Conservation (phyloP, 257 asterid species). For the Catharanthus roseus region DNA sequence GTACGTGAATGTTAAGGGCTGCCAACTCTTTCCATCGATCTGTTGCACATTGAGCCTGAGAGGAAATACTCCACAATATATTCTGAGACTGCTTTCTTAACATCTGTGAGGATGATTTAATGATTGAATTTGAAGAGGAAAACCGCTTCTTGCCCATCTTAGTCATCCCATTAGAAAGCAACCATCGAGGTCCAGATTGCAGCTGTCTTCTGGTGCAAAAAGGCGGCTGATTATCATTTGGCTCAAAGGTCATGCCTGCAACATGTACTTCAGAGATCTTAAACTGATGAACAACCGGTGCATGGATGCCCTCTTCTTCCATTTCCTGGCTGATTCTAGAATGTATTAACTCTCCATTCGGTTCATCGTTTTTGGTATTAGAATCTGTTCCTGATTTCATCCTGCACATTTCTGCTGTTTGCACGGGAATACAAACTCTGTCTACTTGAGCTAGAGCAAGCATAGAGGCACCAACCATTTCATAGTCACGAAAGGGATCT, state of each 20-base stretch:
- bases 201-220: conserved; percentile 47
- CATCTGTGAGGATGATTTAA: conserved; percentile 30
- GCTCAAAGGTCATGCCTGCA: conserved; percentile 46
- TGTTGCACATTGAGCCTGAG: conserved; percentile 33
- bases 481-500: conserved; percentile 65
- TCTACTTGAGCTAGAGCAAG: conserved; percentile 56
- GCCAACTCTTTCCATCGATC: conserved; percentile 43
- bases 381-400: conserved; percentile 15
- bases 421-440: conserved; percentile 25
- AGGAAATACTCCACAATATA: conserved; percentile 68
- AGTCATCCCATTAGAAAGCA: conserved; percentile 63
- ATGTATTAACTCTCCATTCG: conserved; percentile 13
- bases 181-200: conserved; percentile 71
- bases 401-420: conserved; percentile 5
- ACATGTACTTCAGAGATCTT: conserved; percentile 50
- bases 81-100: conserved; percentile 28
- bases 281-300: conserved; percentile 29
- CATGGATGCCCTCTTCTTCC: conserved; percentile 7
- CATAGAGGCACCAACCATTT: conserved; percentile 65
- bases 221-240: conserved; percentile 28
- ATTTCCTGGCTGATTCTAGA: conserved; percentile 20
- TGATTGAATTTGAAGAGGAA: conserved; percentile 35
- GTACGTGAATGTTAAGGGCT: conserved; percentile 48
- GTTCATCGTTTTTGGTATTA: conserved; percentile 16
- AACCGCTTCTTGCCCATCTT: conserved; percentile 30